phyloP scores from a whole-genome alignment of 768 basidiomycete genomes.

The Rubroboletus pulcherrimus region DNA sequence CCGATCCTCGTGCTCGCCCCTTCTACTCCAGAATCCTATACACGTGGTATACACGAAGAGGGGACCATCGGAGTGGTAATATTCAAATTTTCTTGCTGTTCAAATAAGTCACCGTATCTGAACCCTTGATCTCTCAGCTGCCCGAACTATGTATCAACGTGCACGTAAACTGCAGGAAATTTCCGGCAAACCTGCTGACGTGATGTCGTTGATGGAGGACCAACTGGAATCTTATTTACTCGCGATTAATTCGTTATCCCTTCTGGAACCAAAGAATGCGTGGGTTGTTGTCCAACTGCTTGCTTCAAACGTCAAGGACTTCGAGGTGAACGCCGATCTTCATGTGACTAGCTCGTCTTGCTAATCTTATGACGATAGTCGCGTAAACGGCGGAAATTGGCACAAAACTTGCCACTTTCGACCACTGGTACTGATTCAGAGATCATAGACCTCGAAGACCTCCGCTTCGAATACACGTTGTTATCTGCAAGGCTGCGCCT shows the following conservation, averaged over 20 bases:
- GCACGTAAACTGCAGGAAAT: slow-evolving; percentile 68
- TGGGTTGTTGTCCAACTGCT: slow-evolving; percentile 74
- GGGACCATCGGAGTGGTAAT: slow-evolving; percentile 90
- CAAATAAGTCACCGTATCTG: slow-evolving; percentile 12
- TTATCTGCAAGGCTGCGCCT: slow-evolving; percentile 77
- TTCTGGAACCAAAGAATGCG: slow-evolving; percentile 75
- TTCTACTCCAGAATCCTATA: slow-evolving; percentile 91
- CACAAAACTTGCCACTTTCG: slow-evolving; percentile 74
- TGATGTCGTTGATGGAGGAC: slow-evolving; percentile 52
- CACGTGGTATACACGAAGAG: slow-evolving; percentile 84
- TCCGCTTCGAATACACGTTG: slow-evolving; percentile 73
- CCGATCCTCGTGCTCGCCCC: slow-evolving; percentile 80
- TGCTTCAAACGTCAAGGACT: slow-evolving; percentile 42
- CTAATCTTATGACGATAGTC: slow-evolving; percentile 39
- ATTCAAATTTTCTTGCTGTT: slow-evolving; percentile 18
- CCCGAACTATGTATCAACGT: slow-evolving; percentile 89
- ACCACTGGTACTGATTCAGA: slow-evolving; percentile 65
- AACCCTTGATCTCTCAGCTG: slow-evolving; percentile 52
- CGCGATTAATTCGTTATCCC: slow-evolving; percentile 82
- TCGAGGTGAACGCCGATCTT: slow-evolving; percentile 37
- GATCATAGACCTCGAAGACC: slow-evolving; percentile 74
- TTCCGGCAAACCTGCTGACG: slow-evolving; percentile 32
- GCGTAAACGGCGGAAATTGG: slow-evolving; percentile 68
- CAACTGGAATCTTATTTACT: slow-evolving; percentile 80
- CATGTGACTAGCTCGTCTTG: slow-evolving; percentile 13